phyloP scores from a whole-genome alignment of 2,329 filamentous ascomycete genomes.

The Cytospora chrysosperma region DNA sequence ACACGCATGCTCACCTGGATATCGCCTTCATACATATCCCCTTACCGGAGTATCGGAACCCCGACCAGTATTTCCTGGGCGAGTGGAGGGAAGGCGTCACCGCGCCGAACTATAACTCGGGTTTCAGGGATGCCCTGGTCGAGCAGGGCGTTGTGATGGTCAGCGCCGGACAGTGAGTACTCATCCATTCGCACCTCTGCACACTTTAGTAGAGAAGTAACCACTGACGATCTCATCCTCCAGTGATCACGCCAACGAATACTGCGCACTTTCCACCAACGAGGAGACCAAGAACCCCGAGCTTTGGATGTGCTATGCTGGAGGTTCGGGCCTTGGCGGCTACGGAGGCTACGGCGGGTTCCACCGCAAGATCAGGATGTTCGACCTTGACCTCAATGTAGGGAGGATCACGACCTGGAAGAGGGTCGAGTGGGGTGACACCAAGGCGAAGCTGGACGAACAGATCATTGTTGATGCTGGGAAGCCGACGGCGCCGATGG shows the following conservation, averaged over 20 bases:
- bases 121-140: constrained; percentile 87
- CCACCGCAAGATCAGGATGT: constrained; percentile 79
- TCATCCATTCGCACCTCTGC: not conserved
- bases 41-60: constrained; percentile 77
- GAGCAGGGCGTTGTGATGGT: constrained; percentile 84
- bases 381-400: constrained; percentile 90
- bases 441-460: constrained; percentile 54
- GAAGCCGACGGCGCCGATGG: constrained; percentile 38
- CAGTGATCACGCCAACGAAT: constrained; percentile 94
- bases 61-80: constrained; percentile 62
- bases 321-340: constrained; percentile 87
- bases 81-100: constrained; percentile 81
- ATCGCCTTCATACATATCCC: constrained; percentile 98
- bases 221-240: constrained; percentile 28
- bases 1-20: constrained; percentile 90
- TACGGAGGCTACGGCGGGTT: constrained; percentile 91
- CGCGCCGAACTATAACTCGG: constrained; percentile 83
- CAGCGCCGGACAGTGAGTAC: constrained; percentile 79
- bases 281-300: constrained; percentile 58
- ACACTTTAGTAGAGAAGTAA: not conserved
- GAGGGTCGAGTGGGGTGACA: constrained; percentile 69
- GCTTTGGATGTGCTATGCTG: constrained; percentile 98
- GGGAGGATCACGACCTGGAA: constrained; percentile 92
- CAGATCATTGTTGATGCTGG: constrained; percentile 67
- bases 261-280: constrained; percentile 71